Conservation (phyloP, 331 rosid species). For the Acacia pycnantha region DNA sequence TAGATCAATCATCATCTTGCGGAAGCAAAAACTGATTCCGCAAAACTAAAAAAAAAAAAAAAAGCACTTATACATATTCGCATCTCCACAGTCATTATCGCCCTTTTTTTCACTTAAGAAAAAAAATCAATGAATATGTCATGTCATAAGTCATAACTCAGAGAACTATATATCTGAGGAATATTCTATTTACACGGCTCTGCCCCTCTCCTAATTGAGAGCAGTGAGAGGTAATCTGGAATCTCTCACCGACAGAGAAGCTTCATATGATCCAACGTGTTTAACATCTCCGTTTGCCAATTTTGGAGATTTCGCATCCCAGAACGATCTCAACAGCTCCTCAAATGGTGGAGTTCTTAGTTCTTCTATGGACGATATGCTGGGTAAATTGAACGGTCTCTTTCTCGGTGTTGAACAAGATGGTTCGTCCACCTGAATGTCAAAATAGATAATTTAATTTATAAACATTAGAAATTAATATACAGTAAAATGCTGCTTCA, state of each 20-base stretch:
- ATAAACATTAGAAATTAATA: not conserved
- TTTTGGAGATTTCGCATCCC: constrained; percentile 76
- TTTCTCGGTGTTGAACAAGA: constrained; percentile 95
- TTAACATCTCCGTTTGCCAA: constrained; percentile 89
- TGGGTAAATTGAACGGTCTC: constrained; percentile 86
- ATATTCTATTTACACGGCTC: constrained; percentile 67
- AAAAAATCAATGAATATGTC: constrained; percentile 50
- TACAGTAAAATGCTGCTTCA: not conserved
- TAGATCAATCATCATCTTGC: constrained; percentile 20
- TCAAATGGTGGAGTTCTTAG: constrained; percentile 92
- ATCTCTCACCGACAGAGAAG: constrained; percentile 86
- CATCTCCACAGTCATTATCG: constrained; percentile 30
- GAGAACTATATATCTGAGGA: constrained; percentile 46
- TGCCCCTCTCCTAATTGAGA: constrained; percentile 64
- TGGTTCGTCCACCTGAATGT: constrained; percentile 54
- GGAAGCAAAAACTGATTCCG: constrained; percentile 18
- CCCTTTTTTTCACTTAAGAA: constrained; percentile 5
- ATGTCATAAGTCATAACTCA: constrained; percentile 20
- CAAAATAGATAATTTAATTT: not conserved
- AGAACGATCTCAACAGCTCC: constrained; percentile 76
- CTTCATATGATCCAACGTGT: constrained; percentile 67
- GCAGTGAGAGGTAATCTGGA: constrained; percentile 98
- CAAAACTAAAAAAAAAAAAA: not conserved
- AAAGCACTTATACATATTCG: constrained; percentile 13
- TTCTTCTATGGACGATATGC: constrained; percentile 81